These are phyloP conservation scores for Lyophyllum decastes DNA, from an alignment of 768 basidiomycete genomes.

Conservation along the genomic window DNA sequence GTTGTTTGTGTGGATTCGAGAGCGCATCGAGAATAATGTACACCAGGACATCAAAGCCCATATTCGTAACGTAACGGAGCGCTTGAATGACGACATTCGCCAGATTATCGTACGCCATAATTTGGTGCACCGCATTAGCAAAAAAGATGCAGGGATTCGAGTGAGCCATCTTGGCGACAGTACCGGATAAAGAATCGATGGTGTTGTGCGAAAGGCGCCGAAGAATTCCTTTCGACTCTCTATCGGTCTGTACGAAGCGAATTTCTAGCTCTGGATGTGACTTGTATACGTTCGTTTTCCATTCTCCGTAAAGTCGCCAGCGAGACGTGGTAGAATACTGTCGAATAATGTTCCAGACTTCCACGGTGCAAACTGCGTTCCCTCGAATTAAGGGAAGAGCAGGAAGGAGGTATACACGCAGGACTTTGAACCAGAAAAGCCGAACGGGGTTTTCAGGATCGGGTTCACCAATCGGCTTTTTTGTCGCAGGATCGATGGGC, in stretches of 20 bases:
- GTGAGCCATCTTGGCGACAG: conserved; percentile 91
- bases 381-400: conserved; percentile 82
- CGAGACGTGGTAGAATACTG: conserved; percentile 78
- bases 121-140: conserved; percentile 85
- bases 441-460: conserved; percentile 62
- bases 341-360: conserved; percentile 89
- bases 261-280: conserved; percentile 80
- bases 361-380: conserved; percentile 87
- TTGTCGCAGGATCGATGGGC: conserved; percentile 59
- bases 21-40: conserved; percentile 87
- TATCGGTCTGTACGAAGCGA: conserved; percentile 79
- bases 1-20: conserved; percentile 76
- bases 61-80: conserved; percentile 83
- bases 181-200: conserved; percentile 80
- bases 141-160: conserved; percentile 94
- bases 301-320: conserved; percentile 95
- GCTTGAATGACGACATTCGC: conserved; percentile 89
- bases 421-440: conserved; percentile 82
- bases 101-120: conserved; percentile 95
- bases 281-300: conserved; percentile 75
- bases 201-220: conserved; percentile 85
- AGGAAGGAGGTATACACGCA: conserved; percentile 83
- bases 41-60: conserved; percentile 93
- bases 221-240: conserved; percentile 87
- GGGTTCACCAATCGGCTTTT: conserved; percentile 54